A percentile compares a stretch with the other conserved stretches of the same genome.
These are phyloP conservation scores for Tuber umbilicatum DNA, from an alignment of 495 filamentous ascomycete species.

Conservation along the genomic window DNA sequence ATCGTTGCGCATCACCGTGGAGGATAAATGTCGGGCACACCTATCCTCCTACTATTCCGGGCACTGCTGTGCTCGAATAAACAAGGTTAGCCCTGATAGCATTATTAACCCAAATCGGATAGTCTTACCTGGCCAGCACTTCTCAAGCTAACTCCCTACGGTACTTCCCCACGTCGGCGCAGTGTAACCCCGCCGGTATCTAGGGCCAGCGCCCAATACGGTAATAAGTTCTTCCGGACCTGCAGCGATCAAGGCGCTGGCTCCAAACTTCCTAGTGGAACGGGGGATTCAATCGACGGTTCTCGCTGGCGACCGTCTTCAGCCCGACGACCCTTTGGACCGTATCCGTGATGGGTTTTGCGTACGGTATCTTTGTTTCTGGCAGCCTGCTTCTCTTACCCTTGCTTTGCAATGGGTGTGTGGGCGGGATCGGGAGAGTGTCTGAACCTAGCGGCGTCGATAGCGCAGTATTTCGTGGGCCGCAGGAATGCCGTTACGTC, in stretches of 20 bases:
- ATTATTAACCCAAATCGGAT: not conserved
- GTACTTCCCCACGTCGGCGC: no score
- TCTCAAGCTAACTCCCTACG: constrained; percentile 70
- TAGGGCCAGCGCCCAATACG: not conserved
- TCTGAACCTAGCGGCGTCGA: constrained; percentile 50
- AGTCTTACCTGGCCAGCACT: constrained; percentile 62
- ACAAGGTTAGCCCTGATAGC: not conserved
- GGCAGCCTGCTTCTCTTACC: no score
- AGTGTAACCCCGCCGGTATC: no score
- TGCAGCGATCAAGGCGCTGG: constrained; percentile 72
- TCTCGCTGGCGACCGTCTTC: constrained; percentile 82
- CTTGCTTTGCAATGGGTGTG: no score
- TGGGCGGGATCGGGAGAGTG: not conserved
- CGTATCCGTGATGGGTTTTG: constrained; percentile 75
- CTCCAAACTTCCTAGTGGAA: constrained; percentile 66
- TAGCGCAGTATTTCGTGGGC: no score
- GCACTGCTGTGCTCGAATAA: constrained; percentile 9
- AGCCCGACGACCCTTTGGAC: constrained; percentile 64
- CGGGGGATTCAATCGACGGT: constrained; percentile 84
- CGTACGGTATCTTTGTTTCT: constrained; percentile 31
- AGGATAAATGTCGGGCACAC: constrained; percentile 62
- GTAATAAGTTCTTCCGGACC: constrained; percentile 40
- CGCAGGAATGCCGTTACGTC: no score
- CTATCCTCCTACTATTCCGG: not conserved
- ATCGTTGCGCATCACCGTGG: constrained; percentile 64